Evolutionary conservation across 2,329 filamentous ascomycete genomes (phyloP), one percentile per base, ranked within the genome.

Genomic region (Ophiocordyceps camponoti-rufipedis): DNA sequence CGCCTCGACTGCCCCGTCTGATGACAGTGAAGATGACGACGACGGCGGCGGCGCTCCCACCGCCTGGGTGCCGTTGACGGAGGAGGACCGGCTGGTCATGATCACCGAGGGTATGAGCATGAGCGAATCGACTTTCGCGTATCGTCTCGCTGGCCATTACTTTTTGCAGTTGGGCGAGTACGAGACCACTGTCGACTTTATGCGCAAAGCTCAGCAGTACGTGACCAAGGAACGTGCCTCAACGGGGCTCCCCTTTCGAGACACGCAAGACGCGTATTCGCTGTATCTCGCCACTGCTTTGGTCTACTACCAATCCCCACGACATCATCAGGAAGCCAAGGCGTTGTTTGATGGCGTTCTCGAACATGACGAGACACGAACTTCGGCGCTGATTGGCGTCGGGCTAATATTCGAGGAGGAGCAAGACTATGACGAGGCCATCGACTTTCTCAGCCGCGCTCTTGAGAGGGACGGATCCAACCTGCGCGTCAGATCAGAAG

Each of bases 341-440:
- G 62, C 63, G n/a, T 70, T 95, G 0, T 96, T 98, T 53, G 80
- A 94, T 53, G 74, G 74, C 29, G 83, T 96, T 5, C 70, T 98
- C 1, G 68, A 75, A 43, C 75, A 82, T 28, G 86, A 93, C 47
- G 72, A 79, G 2, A 76, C 75, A 3, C 88, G 83, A 1, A 93
- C 87, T 0, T 67, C 78, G 29, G 88, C 88, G 2, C 68, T 98
- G 49, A 84, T 96, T 42, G 91, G 91, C 1, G 78, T 95, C 32
- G 93, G 91, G 1, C 64, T 96, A 23, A 89, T 98, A 39, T 81
- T 88, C 42, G 87, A 95, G 60, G 91, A 96, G 54, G 87, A 94
- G 51, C 82, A 94, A 55, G 83, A 96, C 50, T 95, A 85, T 54
- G 70, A 75, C 42, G 73, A 85, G 54, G 91, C 93, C 0, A 78